phyloP scores from a whole-genome alignment of 2,329 filamentous ascomycete genomes.

The Nothophaeocryptopus gaeumannii region DNA sequence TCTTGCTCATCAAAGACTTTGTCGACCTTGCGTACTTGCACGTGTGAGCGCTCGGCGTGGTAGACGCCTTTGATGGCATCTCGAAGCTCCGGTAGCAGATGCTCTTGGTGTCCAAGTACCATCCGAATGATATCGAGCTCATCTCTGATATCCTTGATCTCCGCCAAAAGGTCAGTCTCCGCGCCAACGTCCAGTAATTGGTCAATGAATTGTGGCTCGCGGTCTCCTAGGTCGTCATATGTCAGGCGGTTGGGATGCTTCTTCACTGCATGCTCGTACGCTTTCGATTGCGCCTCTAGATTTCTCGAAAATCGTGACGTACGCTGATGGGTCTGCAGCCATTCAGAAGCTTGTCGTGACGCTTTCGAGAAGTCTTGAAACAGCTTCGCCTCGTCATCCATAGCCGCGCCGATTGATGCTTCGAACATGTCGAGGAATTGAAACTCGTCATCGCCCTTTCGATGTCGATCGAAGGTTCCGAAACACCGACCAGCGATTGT shows the following conservation, averaged over 20 bases:
- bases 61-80: conserved; percentile 42
- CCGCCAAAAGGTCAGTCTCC: conserved; percentile 60
- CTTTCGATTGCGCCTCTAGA: conserved; percentile 18
- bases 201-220: conserved; percentile 50
- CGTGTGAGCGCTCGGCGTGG: conserved; percentile 30
- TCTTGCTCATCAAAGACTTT: conserved; percentile 57
- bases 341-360: conserved; percentile 52
- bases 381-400: conserved; percentile 44
- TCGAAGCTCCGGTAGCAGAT: conserved; percentile 50
- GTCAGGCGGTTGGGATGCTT: conserved; percentile 38
- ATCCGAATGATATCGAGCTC: conserved; percentile 62
- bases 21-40: conserved; percentile 45
- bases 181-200: conserved; percentile 58
- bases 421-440: conserved; percentile 69
- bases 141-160: conserved; percentile 66
- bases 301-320: conserved; percentile 16
- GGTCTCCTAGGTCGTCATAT: conserved; percentile 8
- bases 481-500: conserved; percentile 50
- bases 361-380: conserved; percentile 60
- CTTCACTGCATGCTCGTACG: conserved; percentile 37
- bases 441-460: conserved; percentile 57
- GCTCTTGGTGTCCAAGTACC: conserved; percentile 51
- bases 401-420: conserved; percentile 55
- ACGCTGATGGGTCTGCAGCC: conserved; percentile 21
- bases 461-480: conserved; percentile 53